phyloP scores from a whole-genome alignment of 108 stramenopile species.

The Seminavis robusta region DNA sequence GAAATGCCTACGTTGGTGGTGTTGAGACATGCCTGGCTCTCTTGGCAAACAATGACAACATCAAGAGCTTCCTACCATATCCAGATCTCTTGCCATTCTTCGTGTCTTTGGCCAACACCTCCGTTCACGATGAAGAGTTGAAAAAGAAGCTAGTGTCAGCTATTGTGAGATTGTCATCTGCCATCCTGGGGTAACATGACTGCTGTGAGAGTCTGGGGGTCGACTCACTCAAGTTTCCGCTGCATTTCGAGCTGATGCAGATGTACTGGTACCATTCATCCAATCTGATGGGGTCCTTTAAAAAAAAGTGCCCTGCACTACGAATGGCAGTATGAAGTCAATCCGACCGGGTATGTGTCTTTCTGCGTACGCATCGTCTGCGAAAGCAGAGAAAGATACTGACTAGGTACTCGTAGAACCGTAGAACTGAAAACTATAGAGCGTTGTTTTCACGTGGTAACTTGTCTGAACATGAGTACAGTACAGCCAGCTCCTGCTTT shows the following conservation, averaged over 20 bases:
- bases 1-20: conserved; percentile 1
- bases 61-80: not conserved
- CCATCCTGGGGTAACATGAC: not conserved
- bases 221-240: not conserved
- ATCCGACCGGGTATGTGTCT: too few relatives aligned
- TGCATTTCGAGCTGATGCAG: too few relatives aligned
- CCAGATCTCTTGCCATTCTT: conserved; percentile 7
- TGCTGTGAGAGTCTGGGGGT: too few relatives aligned
- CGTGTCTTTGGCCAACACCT: conserved; percentile 12
- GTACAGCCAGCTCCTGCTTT: too few relatives aligned
- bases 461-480: too few relatives aligned
- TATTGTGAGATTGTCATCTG: conserved; percentile 2
- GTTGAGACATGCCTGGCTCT: conserved; percentile 13
- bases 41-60: conserved; percentile 8
- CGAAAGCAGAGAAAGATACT: too few relatives aligned
- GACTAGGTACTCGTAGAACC: too few relatives aligned
- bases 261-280: not conserved
- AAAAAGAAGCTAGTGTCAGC: conserved; percentile 2
- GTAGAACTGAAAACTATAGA: too few relatives aligned
- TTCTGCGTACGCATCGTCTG: too few relatives aligned
- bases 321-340: too few relatives aligned
- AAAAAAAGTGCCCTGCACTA: not conserved
- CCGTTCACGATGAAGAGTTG: not conserved
- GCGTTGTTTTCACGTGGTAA: too few relatives aligned
- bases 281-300: not conserved